Conservation (phyloP, 345 rosid species). For the Cardamine chenopodiifolia region DNA sequence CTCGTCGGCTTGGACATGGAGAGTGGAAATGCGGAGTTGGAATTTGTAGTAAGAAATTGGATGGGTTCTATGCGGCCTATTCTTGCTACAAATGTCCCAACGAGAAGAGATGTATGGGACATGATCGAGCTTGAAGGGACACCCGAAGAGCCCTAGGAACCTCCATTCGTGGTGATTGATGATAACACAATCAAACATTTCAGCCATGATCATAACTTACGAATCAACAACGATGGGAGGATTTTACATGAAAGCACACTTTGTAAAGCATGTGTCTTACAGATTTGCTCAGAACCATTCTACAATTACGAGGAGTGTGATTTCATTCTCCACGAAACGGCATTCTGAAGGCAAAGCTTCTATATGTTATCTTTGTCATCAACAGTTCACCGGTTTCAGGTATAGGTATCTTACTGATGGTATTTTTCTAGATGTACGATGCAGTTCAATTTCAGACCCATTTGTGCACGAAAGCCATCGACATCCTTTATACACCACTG, state of each 20-base stretch:
- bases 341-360: background rate
- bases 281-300: background rate
- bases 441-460: background rate
- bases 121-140: background rate
- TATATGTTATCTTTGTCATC: background rate
- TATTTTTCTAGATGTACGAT: background rate
- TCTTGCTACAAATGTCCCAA: slow-evolving; percentile 1
- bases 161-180: slow-evolving; percentile 17
- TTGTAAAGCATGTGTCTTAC: slow-evolving; percentile 9
- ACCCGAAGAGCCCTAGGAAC: background rate
- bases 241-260: background rate
- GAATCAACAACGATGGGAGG: background rate
- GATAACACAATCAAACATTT: slow-evolving; percentile 18
- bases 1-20: background rate
- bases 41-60: background rate
- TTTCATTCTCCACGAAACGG: slow-evolving; percentile 18
- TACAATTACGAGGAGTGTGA: background rate
- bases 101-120: background rate
- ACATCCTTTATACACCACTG: slow-evolving; percentile 14
- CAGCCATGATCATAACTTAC: slow-evolving; percentile 21
- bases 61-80: slow-evolving; percentile 28
- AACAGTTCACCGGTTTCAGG: background rate
- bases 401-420: background rate
- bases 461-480: slow-evolving; percentile 4
- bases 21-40: background rate